Evolutionary conservation across 805 yeast species (phyloP).

Genomic region (Lachancea thermotolerans): DNA sequence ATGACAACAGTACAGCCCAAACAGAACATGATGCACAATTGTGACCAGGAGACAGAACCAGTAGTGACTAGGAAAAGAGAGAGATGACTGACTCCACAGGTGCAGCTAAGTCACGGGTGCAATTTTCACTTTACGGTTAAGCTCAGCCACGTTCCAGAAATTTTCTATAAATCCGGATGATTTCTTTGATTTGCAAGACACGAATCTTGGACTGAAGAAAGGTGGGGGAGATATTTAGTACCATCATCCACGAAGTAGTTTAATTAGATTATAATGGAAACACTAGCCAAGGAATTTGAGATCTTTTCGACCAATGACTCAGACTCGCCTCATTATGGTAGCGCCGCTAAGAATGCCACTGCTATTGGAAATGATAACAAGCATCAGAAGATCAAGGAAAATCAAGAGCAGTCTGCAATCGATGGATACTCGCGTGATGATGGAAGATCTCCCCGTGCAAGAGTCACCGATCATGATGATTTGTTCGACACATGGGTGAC

Average conservation of each 20-base stretch:
- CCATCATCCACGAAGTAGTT: slow-evolving; percentile 37
- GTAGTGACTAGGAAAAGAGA: not conserved
- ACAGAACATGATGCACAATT: not conserved
- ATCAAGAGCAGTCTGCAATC: not conserved
- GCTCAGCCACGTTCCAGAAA: not conserved
- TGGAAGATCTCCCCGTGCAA: not conserved
- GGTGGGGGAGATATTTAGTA: slow-evolving; percentile 50
- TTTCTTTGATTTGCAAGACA: slow-evolving; percentile 34
- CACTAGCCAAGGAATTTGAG: slow-evolving; percentile 52
- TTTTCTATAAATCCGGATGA: not conserved
- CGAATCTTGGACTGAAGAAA: slow-evolving; percentile 35
- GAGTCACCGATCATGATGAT: not conserved
- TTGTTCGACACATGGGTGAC: not conserved
- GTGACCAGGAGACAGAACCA: not conserved
- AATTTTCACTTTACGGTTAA: not conserved
- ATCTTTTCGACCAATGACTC: slow-evolving; percentile 32
- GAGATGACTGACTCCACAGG: not conserved
- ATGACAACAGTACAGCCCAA: slow-evolving; percentile 11
- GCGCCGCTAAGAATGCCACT: slow-evolving; percentile 1
- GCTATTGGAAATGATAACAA: not conserved
- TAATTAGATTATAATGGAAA: slow-evolving; percentile 34
- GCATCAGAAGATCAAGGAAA: not conserved
- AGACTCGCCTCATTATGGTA: not conserved
- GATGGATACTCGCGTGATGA: not conserved
- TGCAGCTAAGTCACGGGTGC: no score